Evolutionary conservation across 2,329 filamentous ascomycete genomes (phyloP).

Genomic region (Aaosphaeria arxii): DNA sequence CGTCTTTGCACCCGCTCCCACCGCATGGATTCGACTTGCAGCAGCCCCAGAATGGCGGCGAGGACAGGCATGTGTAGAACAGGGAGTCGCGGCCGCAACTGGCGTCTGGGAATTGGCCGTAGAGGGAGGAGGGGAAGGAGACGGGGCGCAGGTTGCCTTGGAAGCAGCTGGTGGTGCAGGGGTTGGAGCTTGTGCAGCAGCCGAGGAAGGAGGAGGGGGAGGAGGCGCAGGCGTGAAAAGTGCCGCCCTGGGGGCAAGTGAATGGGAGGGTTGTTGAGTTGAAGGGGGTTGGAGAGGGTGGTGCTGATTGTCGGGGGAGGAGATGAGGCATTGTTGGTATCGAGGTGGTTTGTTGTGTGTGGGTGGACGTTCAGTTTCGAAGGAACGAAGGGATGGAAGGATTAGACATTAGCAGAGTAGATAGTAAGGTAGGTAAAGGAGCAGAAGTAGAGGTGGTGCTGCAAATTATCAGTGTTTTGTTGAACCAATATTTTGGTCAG

Average conservation of each 20-base stretch:
- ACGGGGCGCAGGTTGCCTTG: constrained; percentile 28
- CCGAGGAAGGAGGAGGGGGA: constrained; percentile 36
- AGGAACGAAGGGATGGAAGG: no score
- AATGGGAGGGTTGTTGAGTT: constrained; percentile 6
- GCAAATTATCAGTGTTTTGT: no score
- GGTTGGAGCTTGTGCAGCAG: constrained; percentile 35
- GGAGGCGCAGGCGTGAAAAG: constrained; percentile 1
- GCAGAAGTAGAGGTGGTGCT: no score
- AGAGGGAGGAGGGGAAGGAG: constrained; percentile 30
- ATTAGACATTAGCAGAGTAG: no score
- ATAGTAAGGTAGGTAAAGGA: no score
- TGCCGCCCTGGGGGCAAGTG: constrained; percentile 24
- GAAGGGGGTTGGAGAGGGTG: no score
- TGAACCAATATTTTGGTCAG: no score
- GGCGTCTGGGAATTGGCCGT: constrained; percentile 31
- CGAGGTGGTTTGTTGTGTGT: no score
- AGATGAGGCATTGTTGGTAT: no score
- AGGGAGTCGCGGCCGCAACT: constrained; percentile 23
- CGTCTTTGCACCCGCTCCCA: constrained; percentile 22
- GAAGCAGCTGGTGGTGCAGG: constrained; percentile 38
- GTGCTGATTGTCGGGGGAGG: no score
- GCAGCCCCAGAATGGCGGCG: constrained; percentile 37
- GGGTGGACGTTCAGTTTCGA: no score
- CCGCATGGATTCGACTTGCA: constrained; percentile 37
- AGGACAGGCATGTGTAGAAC: constrained; percentile 37